phyloP scores from a whole-genome alignment of 2,329 filamentous ascomycete genomes.

The Xylaria sp. region DNA sequence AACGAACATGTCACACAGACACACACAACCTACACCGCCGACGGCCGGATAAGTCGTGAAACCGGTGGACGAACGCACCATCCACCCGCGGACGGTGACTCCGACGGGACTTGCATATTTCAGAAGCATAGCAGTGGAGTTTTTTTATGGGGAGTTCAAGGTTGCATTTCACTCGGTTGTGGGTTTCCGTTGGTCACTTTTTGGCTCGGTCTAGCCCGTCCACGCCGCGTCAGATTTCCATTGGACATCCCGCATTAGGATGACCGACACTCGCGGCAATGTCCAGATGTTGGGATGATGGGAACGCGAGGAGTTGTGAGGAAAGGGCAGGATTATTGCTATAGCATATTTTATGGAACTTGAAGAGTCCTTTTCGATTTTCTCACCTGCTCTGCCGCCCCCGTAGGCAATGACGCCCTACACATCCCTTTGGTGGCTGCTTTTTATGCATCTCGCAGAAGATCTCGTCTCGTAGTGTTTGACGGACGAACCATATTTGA shows the following conservation, averaged over 20 bases:
- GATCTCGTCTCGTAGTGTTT: too few relatives aligned
- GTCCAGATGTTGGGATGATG: too few relatives aligned
- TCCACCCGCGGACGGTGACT: conserved; percentile 3
- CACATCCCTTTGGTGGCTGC: too few relatives aligned
- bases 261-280: background rate
- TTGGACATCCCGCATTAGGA: background rate
- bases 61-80: background rate
- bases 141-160: conserved; percentile 26
- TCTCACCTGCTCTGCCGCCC: too few relatives aligned
- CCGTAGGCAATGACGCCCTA: too few relatives aligned
- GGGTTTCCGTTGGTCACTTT: conserved; percentile 2
- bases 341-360: too few relatives aligned
- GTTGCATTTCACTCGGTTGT: conserved; percentile 28
- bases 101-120: conserved; percentile 22
- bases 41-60: background rate
- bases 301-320: too few relatives aligned
- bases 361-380: too few relatives aligned
- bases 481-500: too few relatives aligned
- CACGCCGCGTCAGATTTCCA: background rate
- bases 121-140: conserved; percentile 36
- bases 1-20: too few relatives aligned
- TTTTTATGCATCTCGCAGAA: too few relatives aligned
- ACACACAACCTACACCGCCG: background rate
- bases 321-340: too few relatives aligned
- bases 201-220: background rate